phyloP scores from a whole-genome alignment of 257 asterid species.

The Gentiana straminea region DNA sequence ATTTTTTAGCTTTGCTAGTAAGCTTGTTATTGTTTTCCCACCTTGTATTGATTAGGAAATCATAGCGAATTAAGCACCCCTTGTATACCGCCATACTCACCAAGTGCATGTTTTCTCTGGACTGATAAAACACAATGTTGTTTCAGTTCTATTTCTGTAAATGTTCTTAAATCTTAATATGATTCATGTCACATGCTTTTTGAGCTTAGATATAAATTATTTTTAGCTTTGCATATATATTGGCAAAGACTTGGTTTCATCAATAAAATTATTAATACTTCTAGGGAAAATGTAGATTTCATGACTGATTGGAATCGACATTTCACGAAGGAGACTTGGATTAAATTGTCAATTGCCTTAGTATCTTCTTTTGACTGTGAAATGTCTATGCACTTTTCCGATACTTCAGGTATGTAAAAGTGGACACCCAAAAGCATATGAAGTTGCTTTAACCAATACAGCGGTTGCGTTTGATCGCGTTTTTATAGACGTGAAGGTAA shows the following conservation, averaged over 20 bases:
- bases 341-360: not conserved
- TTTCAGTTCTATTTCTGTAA: not conserved
- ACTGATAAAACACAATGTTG: too few relatives aligned
- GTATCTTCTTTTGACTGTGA: not conserved
- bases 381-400: conserved; percentile 1
- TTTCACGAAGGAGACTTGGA: not conserved
- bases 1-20: too few relatives aligned
- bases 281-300: not conserved
- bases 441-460: conserved; percentile 65
- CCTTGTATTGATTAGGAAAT: too few relatives aligned
- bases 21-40: too few relatives aligned
- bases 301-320: too few relatives aligned
- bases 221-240: too few relatives aligned
- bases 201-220: not conserved
- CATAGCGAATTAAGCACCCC: too few relatives aligned
- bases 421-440: conserved; percentile 63
- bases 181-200: not conserved
- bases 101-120: too few relatives aligned
- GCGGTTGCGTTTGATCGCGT: conserved; percentile 64
- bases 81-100: too few relatives aligned
- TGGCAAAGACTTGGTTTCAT: not conserved
- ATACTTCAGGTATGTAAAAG: conserved; percentile 51
- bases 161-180: not conserved
- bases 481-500: conserved; percentile 71
- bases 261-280: not conserved